A percentile compares a stretch with the other conserved stretches of the same genome.
Evolutionary conservation across 805 yeast genomes (phyloP).

Genomic region (Phaffomyces thermotolerans): DNA sequence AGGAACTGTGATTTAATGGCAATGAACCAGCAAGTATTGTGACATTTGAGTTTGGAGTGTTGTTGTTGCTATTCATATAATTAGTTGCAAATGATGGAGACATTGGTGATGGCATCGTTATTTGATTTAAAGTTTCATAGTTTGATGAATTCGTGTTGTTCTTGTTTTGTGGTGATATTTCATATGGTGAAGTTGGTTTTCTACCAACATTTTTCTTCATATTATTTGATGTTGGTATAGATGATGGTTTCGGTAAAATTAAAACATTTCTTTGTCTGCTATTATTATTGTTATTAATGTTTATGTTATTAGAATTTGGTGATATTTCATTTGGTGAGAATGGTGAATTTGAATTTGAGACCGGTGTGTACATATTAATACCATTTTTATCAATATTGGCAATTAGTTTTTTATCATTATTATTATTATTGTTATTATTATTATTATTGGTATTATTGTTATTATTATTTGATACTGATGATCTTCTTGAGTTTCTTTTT

Average conservation of each 20-base stretch:
- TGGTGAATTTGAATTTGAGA: constrained; percentile 19
- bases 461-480: constrained; percentile 12
- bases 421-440: constrained; percentile 4
- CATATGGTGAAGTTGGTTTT: constrained; percentile 11
- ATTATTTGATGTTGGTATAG: not conserved
- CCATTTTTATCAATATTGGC: constrained; percentile 18
- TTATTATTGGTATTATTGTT: constrained; percentile 9
- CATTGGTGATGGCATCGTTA: constrained; percentile 22
- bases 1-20: constrained; percentile 15
- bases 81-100: constrained; percentile 16
- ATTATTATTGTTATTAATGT: constrained; percentile 1
- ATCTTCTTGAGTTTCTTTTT: constrained; percentile 44
- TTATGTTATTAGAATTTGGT: not conserved
- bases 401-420: constrained; percentile 12
- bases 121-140: constrained; percentile 18
- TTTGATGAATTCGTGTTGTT: not conserved
- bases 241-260: constrained; percentile 23
- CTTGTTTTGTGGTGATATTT: constrained; percentile 10
- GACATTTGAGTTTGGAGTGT: constrained; percentile 1
- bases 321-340: constrained; percentile 7
- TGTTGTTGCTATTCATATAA: not conserved
- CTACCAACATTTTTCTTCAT: not conserved
- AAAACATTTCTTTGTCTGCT: constrained; percentile 22
- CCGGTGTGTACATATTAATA: constrained; percentile 17
- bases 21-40: constrained; percentile 13